Percentiles rank a stretch among this genome's conserved stretches.
Evolutionary conservation across 306 rosid species (phyloP).

Genomic region (Acacia acuminata): DNA sequence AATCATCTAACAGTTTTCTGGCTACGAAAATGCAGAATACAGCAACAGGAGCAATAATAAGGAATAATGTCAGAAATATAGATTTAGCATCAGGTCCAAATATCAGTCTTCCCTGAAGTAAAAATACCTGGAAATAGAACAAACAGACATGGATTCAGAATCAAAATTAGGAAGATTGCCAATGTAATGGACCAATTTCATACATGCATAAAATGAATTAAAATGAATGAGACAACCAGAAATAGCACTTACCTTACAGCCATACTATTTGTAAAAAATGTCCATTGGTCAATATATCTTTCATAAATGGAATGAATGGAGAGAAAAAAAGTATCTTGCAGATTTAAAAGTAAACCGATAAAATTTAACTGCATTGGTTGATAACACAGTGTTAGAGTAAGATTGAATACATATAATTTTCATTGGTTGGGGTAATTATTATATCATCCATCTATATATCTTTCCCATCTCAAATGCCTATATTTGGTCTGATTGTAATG

Average conservation of each 20-base stretch:
- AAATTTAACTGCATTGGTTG: neutral
- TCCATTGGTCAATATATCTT: neutral
- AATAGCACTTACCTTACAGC: neutral
- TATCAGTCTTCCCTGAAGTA: constrained; percentile 63
- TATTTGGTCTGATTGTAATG: neutral
- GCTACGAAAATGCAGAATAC: constrained; percentile 65
- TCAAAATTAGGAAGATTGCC: neutral
- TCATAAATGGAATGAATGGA: neutral
- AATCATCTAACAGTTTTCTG: constrained; percentile 54
- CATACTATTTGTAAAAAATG: neutral
- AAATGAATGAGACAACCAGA: neutral
- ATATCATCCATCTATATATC: neutral
- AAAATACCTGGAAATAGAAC: constrained; percentile 53
- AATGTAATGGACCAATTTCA: neutral
- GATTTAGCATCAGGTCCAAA: constrained; percentile 77
- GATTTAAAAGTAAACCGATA: neutral
- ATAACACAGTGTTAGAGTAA: neutral
- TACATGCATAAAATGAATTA: neutral
- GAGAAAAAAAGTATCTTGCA: neutral
- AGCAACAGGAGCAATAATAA: constrained; percentile 60
- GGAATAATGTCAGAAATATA: constrained; percentile 54
- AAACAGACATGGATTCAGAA: neutral
- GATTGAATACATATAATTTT: neutral
- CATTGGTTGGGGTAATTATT: neutral
- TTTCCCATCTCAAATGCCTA: neutral